Evolutionary conservation across 768 basidiomycete genomes (phyloP).

Genomic region (Brasilioporus rufonigricans): DNA sequence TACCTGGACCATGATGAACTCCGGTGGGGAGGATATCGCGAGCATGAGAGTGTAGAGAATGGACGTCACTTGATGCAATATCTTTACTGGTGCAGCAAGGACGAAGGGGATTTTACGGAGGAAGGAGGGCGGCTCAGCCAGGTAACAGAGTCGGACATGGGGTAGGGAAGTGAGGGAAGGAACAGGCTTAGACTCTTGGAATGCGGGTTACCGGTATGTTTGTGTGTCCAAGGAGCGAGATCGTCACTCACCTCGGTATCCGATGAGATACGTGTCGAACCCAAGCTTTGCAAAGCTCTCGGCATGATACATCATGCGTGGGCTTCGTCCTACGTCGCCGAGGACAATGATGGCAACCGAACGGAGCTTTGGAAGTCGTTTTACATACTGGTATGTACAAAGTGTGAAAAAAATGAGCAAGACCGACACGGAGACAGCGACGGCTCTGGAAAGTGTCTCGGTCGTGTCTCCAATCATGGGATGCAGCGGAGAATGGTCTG

Average conservation of each 20-base stretch:
- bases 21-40: constrained; percentile 62
- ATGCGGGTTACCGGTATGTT: neutral
- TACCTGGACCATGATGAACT: constrained; percentile 90
- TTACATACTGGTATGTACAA: constrained; percentile 15
- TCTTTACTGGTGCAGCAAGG: constrained; percentile 78
- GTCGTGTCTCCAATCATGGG: constrained; percentile 3
- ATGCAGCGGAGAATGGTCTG: neutral
- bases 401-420: constrained; percentile 16
- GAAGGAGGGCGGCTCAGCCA: constrained; percentile 59
- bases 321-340: constrained; percentile 94
- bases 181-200: constrained; percentile 71
- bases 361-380: constrained; percentile 40
- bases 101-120: constrained; percentile 60
- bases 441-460: neutral
- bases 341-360: constrained; percentile 89
- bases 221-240: neutral
- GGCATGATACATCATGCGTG: constrained; percentile 98
- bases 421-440: constrained; percentile 8
- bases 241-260: constrained; percentile 70
- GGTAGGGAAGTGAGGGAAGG: constrained; percentile 68
- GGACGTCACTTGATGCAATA: constrained; percentile 62
- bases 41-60: constrained; percentile 64
- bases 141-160: constrained; percentile 61
- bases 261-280: constrained; percentile 79
- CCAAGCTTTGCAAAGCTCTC: constrained; percentile 82